Evolutionary conservation across 2,329 filamentous ascomycete species (phyloP), one percentile per base, ranked within the genome.

Genomic region (Ophiostoma himal-ulmi): DNA sequence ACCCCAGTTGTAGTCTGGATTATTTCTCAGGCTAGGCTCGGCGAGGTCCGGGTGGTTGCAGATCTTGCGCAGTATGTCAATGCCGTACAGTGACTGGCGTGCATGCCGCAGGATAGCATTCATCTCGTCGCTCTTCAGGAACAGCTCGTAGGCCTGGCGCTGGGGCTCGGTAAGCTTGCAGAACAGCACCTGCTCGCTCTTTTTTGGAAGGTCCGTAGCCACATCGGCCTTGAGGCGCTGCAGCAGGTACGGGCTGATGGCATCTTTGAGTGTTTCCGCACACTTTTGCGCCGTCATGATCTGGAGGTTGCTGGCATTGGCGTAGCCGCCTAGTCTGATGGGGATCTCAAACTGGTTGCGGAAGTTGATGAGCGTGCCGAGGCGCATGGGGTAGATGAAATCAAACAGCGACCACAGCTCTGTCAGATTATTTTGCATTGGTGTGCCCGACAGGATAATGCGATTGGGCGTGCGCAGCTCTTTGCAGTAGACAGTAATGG

Each of bases 361-460:
- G 78, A 99, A 99, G 73, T 91, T 93, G 71, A 97, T 91, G 14
- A 98, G 83, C 0, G 92, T 97, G 0, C 95, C 96, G 6, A 99
- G 82, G 17, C 94, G 90, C 92, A 98, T 97, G 0, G 96, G 95
- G 73, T 93, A 98, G 71, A 98, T 91, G 77, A 99, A 99, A 78
- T 99, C 96, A 77, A 99, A 98, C 0, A 99, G 82, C 0, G 94
- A 98, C 94, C 95, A 99, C 0, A 99, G 83, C 78, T 99, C 96
- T 0, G 91, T 90, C 36, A 99, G 81, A 73, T 97, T 98, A 79
- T 99, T 99, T 78, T 99, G 96, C 84, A 99, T 96, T 0, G 96
- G 96, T 0, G 95, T 99, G 5, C 95, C 95, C 0, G 96, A 98
- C 1, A 99, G 83, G 71, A 99, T 98, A 73, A 98, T 85, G 30